A percentile compares a stretch with the other conserved stretches of the same genome.
Evolutionary conservation across 176 grass and related monocot species (phyloP).

Genomic region (Phoenix dactylifera): DNA sequence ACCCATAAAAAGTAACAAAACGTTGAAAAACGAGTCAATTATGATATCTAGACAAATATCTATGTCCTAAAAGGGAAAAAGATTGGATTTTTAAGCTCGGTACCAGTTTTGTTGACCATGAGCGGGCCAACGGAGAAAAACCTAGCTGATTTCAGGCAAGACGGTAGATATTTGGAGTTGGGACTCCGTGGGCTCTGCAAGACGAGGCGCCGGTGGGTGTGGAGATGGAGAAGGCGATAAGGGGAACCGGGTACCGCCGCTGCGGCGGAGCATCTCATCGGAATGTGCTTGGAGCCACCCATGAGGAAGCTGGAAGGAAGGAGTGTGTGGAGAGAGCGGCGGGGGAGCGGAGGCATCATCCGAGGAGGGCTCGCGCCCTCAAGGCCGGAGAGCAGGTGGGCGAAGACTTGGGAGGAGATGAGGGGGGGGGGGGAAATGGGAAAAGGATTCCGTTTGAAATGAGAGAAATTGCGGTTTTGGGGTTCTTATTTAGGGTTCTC

Average conservation of each 20-base stretch:
- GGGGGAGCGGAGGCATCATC: conserved; percentile 3
- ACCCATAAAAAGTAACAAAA: too few relatives aligned
- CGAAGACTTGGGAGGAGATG: background rate
- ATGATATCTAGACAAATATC: too few relatives aligned
- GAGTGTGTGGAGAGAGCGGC: conserved; percentile 19
- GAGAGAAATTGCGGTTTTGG: too few relatives aligned
- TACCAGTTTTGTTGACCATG: conserved; percentile 20
- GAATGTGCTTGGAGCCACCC: conserved; percentile 2
- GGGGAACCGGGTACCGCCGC: background rate
- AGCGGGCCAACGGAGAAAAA: background rate
- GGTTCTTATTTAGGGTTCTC: too few relatives aligned
- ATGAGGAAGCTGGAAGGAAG: conserved; percentile 12
- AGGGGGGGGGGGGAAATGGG: too few relatives aligned
- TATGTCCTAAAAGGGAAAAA: too few relatives aligned
- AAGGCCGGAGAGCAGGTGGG: too few relatives aligned
- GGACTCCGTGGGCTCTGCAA: background rate
- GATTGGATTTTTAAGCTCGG: background rate
- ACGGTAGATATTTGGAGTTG: background rate
- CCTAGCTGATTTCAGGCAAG: conserved; percentile 1
- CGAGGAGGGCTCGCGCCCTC: too few relatives aligned
- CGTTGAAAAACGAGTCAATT: too few relatives aligned
- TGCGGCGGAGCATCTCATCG: background rate
- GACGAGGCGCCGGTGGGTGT: background rate
- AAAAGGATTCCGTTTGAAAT: too few relatives aligned
- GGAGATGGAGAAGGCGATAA: conserved; percentile 19